Conservation (phyloP, 1,284 basidiomycete genomes). For the Fistulina hepatica region DNA sequence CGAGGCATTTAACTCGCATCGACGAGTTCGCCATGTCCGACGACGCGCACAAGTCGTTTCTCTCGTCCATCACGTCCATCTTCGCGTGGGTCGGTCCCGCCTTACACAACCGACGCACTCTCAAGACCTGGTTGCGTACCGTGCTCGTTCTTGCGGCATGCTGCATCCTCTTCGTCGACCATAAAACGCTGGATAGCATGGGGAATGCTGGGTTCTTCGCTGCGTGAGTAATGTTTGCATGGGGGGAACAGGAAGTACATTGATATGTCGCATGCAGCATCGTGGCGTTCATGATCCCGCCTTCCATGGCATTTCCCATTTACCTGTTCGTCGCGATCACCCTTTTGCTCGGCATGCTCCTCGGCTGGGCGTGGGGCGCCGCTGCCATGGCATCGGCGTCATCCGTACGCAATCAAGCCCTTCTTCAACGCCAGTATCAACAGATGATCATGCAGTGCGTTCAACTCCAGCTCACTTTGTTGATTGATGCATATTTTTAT, state of each 20-base stretch:
- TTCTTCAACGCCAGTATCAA: conserved; percentile 39
- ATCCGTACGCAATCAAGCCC: conserved; percentile 40
- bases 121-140: conserved; percentile 31
- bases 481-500: conserved; percentile 20
- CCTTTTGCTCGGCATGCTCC: conserved; percentile 35
- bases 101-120: conserved; percentile 23
- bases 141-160: conserved; percentile 22
- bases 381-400: conserved; percentile 62
- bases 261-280: conserved; percentile 17
- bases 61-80: conserved; percentile 19
- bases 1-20: too few species aligned
- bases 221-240: conserved; percentile 20
- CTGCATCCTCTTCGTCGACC: conserved; percentile 25
- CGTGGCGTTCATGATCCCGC: conserved; percentile 27
- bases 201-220: conserved; percentile 30
- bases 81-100: conserved; percentile 23
- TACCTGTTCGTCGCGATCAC: conserved; percentile 24
- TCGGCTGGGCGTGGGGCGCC: conserved; percentile 70
- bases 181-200: conserved; percentile 21
- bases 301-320: conserved; percentile 26
- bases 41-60: too few species aligned
- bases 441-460: conserved; percentile 24
- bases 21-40: too few species aligned
- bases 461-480: background rate
- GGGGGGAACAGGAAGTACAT: background rate